Conservation (phyloP, 2,329 filamentous ascomycete genomes). For the Penicillium verrucosum region DNA sequence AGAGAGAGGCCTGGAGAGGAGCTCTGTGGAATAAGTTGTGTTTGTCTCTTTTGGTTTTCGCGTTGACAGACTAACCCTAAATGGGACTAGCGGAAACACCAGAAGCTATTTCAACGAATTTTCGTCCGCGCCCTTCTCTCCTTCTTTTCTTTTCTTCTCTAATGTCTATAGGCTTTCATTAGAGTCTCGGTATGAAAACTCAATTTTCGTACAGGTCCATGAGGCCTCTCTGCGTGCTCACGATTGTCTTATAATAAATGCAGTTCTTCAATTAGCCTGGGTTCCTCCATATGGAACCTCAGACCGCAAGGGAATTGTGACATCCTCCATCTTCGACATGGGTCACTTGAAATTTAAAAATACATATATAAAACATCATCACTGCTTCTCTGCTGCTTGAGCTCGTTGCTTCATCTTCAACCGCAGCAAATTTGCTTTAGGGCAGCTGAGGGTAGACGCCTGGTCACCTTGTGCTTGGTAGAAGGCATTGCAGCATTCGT, state of each 20-base stretch:
- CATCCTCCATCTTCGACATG: conserved; percentile 27
- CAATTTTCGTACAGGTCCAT: conserved; percentile 91
- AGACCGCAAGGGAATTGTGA: conserved; percentile 51
- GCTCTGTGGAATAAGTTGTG: conserved; percentile 23
- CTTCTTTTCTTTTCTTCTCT: conserved; percentile 51
- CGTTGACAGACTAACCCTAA: conserved; percentile 33
- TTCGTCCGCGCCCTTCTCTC: conserved; percentile 37
- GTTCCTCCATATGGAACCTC: conserved; percentile 52
- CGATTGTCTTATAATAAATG: conserved; percentile 83
- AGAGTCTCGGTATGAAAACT: conserved; percentile 98
- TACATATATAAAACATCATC: conserved; percentile 3
- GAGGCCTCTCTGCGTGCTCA: conserved; percentile 92
- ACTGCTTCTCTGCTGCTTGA: conserved; percentile 29
- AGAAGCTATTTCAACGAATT: conserved; percentile 29
- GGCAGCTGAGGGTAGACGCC: conserved; percentile 77
- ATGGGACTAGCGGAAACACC: conserved; percentile 32
- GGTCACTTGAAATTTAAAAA: conserved; percentile 1
- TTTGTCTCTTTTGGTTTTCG: conserved; percentile 34
- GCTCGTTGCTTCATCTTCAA: conserved; percentile 80
- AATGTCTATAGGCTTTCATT: conserved; percentile 81
- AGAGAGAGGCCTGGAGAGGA: conserved; percentile 11
- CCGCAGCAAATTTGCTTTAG: conserved; percentile 72
- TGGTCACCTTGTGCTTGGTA: conserved; percentile 75
- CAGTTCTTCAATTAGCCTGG: conserved; percentile 73
- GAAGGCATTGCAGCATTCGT: conserved; percentile 89